Percentiles rank a stretch among this genome's conserved stretches.
phyloP scores from a whole-genome alignment of 257 asterid species.

The Hygrophila difformis region DNA sequence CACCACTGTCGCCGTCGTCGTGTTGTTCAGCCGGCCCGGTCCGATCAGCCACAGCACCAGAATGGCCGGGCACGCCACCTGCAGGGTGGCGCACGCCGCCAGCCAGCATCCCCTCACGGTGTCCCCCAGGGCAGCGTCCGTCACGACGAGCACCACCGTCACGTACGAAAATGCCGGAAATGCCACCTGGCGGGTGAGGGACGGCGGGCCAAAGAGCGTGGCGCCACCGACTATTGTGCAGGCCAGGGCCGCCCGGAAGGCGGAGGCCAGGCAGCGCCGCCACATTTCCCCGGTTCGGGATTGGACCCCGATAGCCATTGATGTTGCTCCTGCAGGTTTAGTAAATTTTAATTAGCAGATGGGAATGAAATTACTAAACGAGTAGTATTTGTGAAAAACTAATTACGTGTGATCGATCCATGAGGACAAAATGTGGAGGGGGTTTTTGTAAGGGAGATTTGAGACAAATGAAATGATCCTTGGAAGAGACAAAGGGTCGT shows the following conservation, averaged over 20 bases:
- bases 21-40: conserved; percentile 13
- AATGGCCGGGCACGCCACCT: conserved; percentile 43
- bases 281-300: no score
- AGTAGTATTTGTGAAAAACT: no score
- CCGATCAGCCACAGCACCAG: conserved; percentile 21
- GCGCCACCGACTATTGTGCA: conserved; percentile 43
- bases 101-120: conserved; percentile 50
- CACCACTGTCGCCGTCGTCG: conserved; percentile 19
- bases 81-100: conserved; percentile 39
- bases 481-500: no score
- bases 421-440: no score
- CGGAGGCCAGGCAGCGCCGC: conserved; percentile 50
- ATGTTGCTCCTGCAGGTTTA: no score
- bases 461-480: no score
- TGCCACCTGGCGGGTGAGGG: conserved; percentile 16
- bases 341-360: no score
- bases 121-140: conserved; percentile 53
- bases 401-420: no score
- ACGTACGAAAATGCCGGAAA: conserved; percentile 53
- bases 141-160: conserved; percentile 32
- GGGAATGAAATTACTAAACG: no score
- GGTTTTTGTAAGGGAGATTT: no score
- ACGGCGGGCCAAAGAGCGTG: conserved; percentile 43
- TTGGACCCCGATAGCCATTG: no score
- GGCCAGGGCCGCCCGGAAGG: conserved; percentile 39